phyloP scores from a whole-genome alignment of 768 basidiomycete species.

The Hericium coralloides region DNA sequence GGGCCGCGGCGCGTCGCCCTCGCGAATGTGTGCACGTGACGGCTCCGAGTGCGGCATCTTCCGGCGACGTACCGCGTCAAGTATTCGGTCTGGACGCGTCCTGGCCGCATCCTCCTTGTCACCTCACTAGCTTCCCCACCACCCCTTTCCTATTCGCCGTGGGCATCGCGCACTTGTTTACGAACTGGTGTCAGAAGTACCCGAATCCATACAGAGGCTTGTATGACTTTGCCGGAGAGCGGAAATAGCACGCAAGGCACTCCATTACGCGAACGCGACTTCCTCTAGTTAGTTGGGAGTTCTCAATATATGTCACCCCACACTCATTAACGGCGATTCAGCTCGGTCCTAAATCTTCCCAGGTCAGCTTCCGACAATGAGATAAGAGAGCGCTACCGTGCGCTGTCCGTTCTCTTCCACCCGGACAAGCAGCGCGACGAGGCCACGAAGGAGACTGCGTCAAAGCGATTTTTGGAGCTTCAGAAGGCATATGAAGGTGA shows the following conservation, averaged over 20 bases:
- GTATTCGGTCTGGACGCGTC: no score
- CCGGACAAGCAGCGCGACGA: slow-evolving; percentile 75
- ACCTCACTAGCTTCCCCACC: no score
- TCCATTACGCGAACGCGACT: slow-evolving; percentile 9
- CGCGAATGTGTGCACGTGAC: no score
- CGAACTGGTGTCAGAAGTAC: no score
- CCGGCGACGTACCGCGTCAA: no score
- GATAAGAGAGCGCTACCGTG: slow-evolving; percentile 64
- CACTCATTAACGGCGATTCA: slow-evolving; percentile 16
- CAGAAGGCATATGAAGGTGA: slow-evolving; percentile 79
- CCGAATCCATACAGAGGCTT: slow-evolving; percentile 3
- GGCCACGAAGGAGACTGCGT: slow-evolving; percentile 46
- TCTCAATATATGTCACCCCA: background rate
- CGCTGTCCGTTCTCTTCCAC: slow-evolving; percentile 72
- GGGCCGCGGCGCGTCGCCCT: no score
- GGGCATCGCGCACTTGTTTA: no score
- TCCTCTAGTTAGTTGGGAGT: slow-evolving; percentile 14
- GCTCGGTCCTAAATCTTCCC: slow-evolving; percentile 65
- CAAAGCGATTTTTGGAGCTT: slow-evolving; percentile 61
- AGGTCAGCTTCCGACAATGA: slow-evolving; percentile 54
- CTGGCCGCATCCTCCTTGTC: no score
- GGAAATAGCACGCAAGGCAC: background rate
- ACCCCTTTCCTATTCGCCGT: no score
- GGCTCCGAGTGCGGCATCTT: no score
- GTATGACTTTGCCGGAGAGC: slow-evolving; percentile 4